Evolutionary conservation across 148 eudicot genomes (phyloP).

Genomic region (Tetragonia tetragonoides): DNA sequence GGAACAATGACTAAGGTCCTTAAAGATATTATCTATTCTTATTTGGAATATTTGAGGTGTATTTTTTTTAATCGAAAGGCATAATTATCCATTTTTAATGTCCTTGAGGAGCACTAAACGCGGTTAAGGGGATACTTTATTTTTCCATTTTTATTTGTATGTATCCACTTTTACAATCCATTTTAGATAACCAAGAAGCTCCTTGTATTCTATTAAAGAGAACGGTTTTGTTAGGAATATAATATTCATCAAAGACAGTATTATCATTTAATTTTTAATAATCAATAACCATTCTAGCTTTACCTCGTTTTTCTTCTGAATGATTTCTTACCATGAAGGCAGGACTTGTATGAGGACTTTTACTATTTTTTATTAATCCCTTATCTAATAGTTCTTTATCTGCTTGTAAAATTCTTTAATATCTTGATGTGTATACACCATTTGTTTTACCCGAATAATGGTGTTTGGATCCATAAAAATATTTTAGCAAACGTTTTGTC

Average conservation of each 20-base stretch:
- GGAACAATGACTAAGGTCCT: not conserved
- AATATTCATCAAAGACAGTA: not conserved
- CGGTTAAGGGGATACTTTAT: not conserved
- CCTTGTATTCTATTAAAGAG: no score
- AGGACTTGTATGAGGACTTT: no score
- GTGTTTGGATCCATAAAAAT: no score
- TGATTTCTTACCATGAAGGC: not conserved
- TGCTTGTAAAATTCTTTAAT: no score
- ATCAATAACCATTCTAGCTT: not conserved
- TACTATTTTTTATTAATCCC: no score
- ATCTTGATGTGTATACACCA: no score
- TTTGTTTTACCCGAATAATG: no score
- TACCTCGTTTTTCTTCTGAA: not conserved
- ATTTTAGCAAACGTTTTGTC: no score
- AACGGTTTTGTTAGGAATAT: not conserved
- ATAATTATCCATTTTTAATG: not conserved
- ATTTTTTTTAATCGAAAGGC: not conserved
- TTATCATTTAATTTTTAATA: not conserved
- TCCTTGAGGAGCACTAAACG: slow-evolving; percentile 5
- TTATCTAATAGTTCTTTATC: no score
- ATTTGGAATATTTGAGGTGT: not conserved
- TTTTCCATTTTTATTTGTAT: not conserved
- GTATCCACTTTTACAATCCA: slow-evolving; percentile 8
- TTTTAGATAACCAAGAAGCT: not conserved
- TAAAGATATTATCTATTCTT: not conserved